Evolutionary conservation across 2,329 filamentous ascomycete genomes (phyloP), one percentile per base, ranked within the genome.

Genomic region (Colletotrichum sidae): DNA sequence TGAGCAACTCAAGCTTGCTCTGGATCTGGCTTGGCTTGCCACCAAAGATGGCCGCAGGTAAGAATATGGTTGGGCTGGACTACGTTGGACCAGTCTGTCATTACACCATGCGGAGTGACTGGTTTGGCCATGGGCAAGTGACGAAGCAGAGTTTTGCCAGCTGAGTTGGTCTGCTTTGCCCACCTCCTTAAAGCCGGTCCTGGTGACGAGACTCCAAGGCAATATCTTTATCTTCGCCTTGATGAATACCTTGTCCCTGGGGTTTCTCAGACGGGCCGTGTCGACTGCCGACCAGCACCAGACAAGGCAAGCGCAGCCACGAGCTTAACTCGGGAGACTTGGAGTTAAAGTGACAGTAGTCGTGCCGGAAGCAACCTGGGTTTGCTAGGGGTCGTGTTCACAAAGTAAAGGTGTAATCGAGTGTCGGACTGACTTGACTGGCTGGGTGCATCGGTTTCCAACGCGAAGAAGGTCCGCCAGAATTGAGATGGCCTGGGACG

Each of bases 401-500:
- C 45, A 39, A 65, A n/a, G 35, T 37, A 49, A 35, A 25, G 25
- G 5, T 25, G 25, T 25, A 25, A 25, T 25, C 25, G 25, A 5
- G 25, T 25, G 25, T 25, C 25, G 25, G 25, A 25, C 25, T 25
- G 25, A 25, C 25, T 25, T 25, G 4, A 25, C 25, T 25, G 25
- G 25, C 25, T 25, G 25, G 25, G 25, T 42, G 38, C 17, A 55
- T 55, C 52, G 52, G 52, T 55, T 34, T 25, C 52, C 52, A 12
- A 35, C 8, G 34, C 38, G 15, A 37, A 51, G n/a, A 57, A 57
- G 52, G 52, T 56, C 47, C 13, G 17, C 8, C 33, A 42, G 17
- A 56, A 44, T 55, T 55, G 45, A 61, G 57, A 53, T 65, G 62
- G 49, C 52, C 50, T 51, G 51, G 52, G 50, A 61, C 46, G 39